Evolutionary conservation across 176 grass and related monocot species (phyloP).

Genomic region (Carex scoparia): DNA sequence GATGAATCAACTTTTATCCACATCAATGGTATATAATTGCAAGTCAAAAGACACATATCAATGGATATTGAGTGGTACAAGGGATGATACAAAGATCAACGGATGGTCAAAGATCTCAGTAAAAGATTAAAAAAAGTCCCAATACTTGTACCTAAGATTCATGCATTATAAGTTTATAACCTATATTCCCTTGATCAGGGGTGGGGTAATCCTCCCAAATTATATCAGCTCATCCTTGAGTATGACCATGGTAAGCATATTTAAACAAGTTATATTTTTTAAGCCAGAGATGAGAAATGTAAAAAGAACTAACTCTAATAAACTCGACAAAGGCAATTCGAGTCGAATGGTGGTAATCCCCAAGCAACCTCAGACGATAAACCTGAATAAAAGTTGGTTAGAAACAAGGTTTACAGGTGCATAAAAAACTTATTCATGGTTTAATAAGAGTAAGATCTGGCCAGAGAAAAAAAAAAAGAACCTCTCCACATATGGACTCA

Average conservation of each 20-base stretch:
- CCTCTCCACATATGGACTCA: slow-evolving; percentile 97
- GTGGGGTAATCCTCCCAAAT: neutral
- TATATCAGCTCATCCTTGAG: slow-evolving; percentile 2
- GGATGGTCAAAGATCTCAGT: neutral
- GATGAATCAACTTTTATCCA: neutral
- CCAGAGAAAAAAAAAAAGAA: slow-evolving; percentile 30
- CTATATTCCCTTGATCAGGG: neutral
- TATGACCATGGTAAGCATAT: neutral
- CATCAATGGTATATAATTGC: neutral
- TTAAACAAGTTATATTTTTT: neutral
- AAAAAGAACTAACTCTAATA: slow-evolving; percentile 64
- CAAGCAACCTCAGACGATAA: slow-evolving; percentile 86
- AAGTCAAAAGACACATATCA: neutral
- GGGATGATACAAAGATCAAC: neutral
- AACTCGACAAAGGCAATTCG: slow-evolving; percentile 99
- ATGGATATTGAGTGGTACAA: neutral
- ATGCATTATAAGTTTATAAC: neutral
- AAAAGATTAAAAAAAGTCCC: neutral
- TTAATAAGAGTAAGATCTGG: slow-evolving; percentile 8
- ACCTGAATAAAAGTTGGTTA: slow-evolving; percentile 47
- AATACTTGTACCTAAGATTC: neutral
- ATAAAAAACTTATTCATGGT: neutral
- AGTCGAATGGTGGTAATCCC: slow-evolving; percentile 96
- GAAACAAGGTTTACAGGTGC: neutral
- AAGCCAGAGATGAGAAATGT: neutral